Percentiles rank a stretch among this genome's conserved stretches.
Evolutionary conservation across 164 flowering plant genomes (phyloP).

Genomic region (Stephania yunnanensis): DNA sequence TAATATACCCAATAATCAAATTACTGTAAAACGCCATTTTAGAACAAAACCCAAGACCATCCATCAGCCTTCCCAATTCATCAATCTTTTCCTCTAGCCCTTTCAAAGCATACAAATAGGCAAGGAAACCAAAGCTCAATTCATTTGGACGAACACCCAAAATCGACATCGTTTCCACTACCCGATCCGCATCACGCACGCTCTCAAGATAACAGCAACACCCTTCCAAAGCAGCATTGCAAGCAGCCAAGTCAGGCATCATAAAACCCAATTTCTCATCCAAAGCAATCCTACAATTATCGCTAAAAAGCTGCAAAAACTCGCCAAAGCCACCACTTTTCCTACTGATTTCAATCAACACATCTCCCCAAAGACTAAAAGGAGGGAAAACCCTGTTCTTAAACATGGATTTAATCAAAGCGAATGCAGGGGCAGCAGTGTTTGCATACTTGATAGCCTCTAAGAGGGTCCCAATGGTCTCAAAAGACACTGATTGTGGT

Average conservation of each 20-base stretch:
- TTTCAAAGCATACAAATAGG: slow-evolving; percentile 76
- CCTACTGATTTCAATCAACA: slow-evolving; percentile 57
- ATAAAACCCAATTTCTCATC: slow-evolving; percentile 71
- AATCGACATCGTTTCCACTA: slow-evolving; percentile 68
- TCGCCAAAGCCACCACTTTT: slow-evolving; percentile 49
- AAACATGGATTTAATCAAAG: slow-evolving; percentile 65
- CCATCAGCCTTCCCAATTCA: slow-evolving; percentile 60
- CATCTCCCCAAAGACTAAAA: slow-evolving; percentile 63
- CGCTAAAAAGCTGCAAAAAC: slow-evolving; percentile 58
- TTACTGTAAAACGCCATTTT: slow-evolving; percentile 34
- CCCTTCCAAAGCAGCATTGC: slow-evolving; percentile 84
- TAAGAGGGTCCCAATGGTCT: slow-evolving; percentile 42
- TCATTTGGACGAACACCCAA: slow-evolving; percentile 73
- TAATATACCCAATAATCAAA: slow-evolving; percentile 72
- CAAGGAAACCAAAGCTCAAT: slow-evolving; percentile 65
- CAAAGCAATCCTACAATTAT: slow-evolving; percentile 64
- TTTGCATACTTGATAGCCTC: slow-evolving; percentile 44
- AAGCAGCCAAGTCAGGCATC: slow-evolving; percentile 67
- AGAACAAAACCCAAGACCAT: slow-evolving; percentile 41
- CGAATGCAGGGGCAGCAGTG: slow-evolving; percentile 69
- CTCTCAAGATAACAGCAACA: slow-evolving; percentile 65
- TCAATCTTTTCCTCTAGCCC: slow-evolving; percentile 57
- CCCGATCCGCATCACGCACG: slow-evolving; percentile 69
- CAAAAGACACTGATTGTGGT: slow-evolving; percentile 42
- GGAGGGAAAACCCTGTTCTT: slow-evolving; percentile 69